Base-by-base conservation (phyloP, 495 filamentous ascomycete genomes). In the Opeltia flavorubescens region DNA sequence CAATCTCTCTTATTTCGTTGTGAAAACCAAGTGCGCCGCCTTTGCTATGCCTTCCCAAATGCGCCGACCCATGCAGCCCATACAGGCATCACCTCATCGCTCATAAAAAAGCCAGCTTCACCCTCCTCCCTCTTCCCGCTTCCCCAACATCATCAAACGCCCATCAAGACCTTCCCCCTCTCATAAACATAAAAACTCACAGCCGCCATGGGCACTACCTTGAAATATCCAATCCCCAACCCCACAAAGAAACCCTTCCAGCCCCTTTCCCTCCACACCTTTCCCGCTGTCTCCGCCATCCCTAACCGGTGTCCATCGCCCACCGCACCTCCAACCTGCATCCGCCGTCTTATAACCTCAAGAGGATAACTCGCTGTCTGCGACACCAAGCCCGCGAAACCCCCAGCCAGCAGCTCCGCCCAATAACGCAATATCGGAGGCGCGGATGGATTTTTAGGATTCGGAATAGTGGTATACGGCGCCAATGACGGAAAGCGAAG, bases 291-390 rank as follows among this genome's bases (percentile, higher is more conserved):
- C 65, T 98, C 89, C 17, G 64, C 65, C 46, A 98, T 84, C 36
- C 78, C 67, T 9, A 94, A 63, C 23, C 85, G 69, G 43, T 74
- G 83, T 2, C 88, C 87, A 56, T 94, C 88, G 9, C 91, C 91
- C 1, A 95, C 86, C 2, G 87, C 89, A 4, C 91, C 91, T 28
- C 86, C 83, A 2, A 98, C 91, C 59, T 98, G 91, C 88, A 96
- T 96, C 21, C 89, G 72, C 50, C 91, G 72, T 50, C 91, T 69
- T 44, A 96, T 80, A 7, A 98, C 84, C 60, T 98, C 91, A 1
- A 98, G 68, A 3, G 91, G 91, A 60, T 98, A 98, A 38, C 86
- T 85, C 1, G 78, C 78, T 2, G 89, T 94, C 65, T 98, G 91
- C 2, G 86, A 87, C 1, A 93, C 77, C 31, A 91, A 64, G 6